Base-by-base conservation (phyloP, 2,329 filamentous ascomycete genomes). In the Fusarium duplospermum region DNA sequence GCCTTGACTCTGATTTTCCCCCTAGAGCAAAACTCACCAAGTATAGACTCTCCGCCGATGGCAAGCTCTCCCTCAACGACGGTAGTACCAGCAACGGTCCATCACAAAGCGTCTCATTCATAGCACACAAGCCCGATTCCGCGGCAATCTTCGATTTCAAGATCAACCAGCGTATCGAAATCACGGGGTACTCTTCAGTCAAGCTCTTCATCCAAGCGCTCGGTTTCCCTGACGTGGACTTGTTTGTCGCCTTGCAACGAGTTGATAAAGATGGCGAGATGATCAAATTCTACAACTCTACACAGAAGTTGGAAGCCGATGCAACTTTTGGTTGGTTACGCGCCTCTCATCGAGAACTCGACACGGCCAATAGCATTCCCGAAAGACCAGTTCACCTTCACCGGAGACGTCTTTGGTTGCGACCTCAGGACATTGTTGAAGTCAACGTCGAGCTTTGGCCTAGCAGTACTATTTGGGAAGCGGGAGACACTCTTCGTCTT, bases 371-470 rank as follows among this genome's bases (percentile, higher is more conserved):
- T 2, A 58, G 35, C 35, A 38, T 14, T 4, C 56, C 33, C 7
- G 56, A 58, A 11, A 29, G 56, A 6, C 56, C 35, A 13, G 35
- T 40, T n/a, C 56, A 58, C 16, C 33, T 58, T 27, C 56, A 58
- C 20, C 56, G 27, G 31, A 47, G 58, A 20, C 38, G 50, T 7
- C 16, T 58, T 4, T 69, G 67, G 67, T 38, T 69, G 14, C 57
- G 24, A 6, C 62, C 59, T 4, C 27, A 38, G 5, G 67, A 69
- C 7, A 45, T 69, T 62, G 62, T 62, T 4, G 57, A 66, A 18
- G 67, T 62, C n/a, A 45, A 69, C 18, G 35, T 69, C 6, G 67
- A 69, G 42, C 27, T 69, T 6, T 66, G 67, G 67, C 67, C 67
- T 11, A 29, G 20, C 4, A 66, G 62, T 13, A 69, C 66, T 3